Percentiles rank a stretch among this genome's conserved stretches.
phyloP scores from a whole-genome alignment of 495 filamentous ascomycete genomes.

The Aspergillus biplanus region DNA sequence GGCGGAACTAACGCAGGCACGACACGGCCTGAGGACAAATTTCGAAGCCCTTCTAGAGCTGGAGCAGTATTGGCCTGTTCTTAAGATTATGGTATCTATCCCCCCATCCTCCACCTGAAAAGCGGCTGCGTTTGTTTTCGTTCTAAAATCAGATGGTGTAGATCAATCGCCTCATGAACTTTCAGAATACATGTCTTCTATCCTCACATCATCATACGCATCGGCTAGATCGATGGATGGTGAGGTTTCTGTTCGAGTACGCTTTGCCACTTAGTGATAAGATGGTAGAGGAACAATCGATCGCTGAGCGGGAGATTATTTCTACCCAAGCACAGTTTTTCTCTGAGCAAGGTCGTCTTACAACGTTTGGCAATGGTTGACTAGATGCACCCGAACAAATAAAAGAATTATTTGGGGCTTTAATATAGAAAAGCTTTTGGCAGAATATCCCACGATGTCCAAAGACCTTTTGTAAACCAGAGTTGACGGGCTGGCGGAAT shows the following conservation, averaged over 20 bases:
- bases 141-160: background rate
- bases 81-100: background rate
- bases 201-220: background rate
- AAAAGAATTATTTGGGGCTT: no score
- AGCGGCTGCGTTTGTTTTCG: background rate
- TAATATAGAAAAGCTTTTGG: no score
- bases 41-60: slow-evolving; percentile 10
- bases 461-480: no score
- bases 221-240: slow-evolving; percentile 6
- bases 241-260: slow-evolving; percentile 3
- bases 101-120: background rate
- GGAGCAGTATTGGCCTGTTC: slow-evolving; percentile 2
- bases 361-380: background rate
- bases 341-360: background rate
- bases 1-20: background rate
- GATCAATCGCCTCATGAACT: background rate
- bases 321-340: background rate
- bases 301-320: background rate
- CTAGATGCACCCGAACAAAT: no score
- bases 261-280: background rate
- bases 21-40: background rate
- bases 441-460: no score
- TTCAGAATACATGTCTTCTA: background rate
- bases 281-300: background rate
- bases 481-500: no score